These are phyloP conservation scores for Xylariaceae sp. DNA, from an alignment of 2,329 filamentous ascomycete species.

Conservation along the genomic window DNA sequence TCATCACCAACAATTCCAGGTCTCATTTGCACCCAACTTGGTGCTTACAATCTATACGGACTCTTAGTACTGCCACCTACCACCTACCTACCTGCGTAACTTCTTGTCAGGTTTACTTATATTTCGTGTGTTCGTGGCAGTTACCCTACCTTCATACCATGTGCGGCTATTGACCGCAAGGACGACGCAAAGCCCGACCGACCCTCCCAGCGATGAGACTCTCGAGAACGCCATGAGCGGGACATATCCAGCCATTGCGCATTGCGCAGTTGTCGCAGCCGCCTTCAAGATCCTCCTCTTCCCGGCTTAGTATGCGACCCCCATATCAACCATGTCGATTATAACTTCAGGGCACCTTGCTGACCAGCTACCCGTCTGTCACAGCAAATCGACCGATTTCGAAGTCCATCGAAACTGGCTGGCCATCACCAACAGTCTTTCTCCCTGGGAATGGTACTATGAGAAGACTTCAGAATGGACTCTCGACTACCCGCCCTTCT, in stretches of 20 bases:
- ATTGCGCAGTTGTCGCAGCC: conserved; percentile 79
- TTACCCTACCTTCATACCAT: not conserved
- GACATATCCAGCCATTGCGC: conserved; percentile 76
- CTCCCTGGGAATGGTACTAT: conserved; percentile 87
- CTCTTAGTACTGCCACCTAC: no score
- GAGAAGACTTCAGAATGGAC: conserved; percentile 99
- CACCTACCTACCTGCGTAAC: no score
- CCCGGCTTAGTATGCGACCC: conserved; percentile 75
- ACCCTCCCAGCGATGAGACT: conserved; percentile 16
- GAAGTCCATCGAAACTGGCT: conserved; percentile 99
- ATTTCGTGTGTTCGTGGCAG: no score
- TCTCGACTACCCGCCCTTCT: conserved; percentile 96
- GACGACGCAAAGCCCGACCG: not conserved
- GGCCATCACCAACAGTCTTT: conserved; percentile 85
- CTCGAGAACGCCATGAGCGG: conserved; percentile 58
- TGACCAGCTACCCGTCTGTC: not conserved
- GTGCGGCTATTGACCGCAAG: not conserved
- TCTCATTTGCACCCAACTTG: no score
- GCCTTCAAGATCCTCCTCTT: conserved; percentile 90
- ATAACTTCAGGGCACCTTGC: not conserved
- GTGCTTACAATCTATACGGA: no score
- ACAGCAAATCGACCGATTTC: conserved; percentile 96
- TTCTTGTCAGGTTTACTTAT: no score
- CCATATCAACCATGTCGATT: conserved; percentile 9
- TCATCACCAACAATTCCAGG: no score